Base-by-base conservation (phyloP, 495 filamentous ascomycete species). In the Friedmanniomyces simplex region DNA sequence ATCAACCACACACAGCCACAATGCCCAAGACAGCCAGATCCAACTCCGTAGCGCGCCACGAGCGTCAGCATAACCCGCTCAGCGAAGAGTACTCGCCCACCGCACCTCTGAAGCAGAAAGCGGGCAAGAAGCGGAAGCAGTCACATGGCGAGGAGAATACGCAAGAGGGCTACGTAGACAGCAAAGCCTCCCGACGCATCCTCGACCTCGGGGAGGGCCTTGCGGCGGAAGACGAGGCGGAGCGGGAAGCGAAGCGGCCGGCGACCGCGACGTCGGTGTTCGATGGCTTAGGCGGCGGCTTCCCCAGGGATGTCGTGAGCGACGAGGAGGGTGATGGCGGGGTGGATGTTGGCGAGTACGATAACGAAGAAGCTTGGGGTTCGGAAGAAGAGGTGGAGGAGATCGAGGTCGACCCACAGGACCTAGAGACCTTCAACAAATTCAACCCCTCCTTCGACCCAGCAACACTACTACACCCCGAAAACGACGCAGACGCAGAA, bases 341-440 rank as follows among this genome's bases (percentile, higher is more conserved):
- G 18, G 63, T 60, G n/a, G 58, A 58, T 1, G 50, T 68, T 20
- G 66, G 72, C 26, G 79, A 79, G 21, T 67, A 70, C 36, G 71
- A 74, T 16, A 79, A 81, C 51, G 79, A 81, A 34, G 80, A 75
- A 0, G 79, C 80, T 66, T 73, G 76, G 70, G 67, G 73, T 57
- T 72, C 84, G 61, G 84, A 87, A 47, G 91, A 86, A 53, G 73
- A 56, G 46, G 64, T 59, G 18, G 59, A 63, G 42, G 49, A 62
- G 47, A 39, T 59, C 1, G 91, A 96, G 65, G 77, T 96, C 37
- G 88, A 94, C 56, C 89, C 91, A n/a, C 81, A 81, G 47, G 93
- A 99, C 67, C 74, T 95, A 37, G 89, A 87, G 52, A 83, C 86
- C 50, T 99, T 94, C 73, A 88, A 94, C 70, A 85, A 84, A 55